Base-by-base conservation (phyloP, 257 asterid species). In the Salvia splendens region DNA sequence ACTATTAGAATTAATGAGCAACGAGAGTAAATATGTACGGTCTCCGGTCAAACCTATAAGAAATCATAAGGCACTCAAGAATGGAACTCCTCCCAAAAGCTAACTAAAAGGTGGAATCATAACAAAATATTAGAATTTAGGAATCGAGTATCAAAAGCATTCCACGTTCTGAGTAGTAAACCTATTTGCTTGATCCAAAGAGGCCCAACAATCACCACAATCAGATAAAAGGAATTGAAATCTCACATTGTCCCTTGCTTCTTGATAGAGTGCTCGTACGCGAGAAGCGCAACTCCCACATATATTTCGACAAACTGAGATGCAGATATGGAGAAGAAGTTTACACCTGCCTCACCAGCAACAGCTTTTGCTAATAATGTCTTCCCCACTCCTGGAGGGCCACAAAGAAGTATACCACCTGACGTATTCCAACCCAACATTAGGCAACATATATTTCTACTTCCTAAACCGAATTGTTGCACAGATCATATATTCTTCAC, bases 331-430 rank as follows among this genome's bases (percentile, higher is more conserved):
- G 99, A 93, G 20, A 17, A 93, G 95, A 93, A 93, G 79, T 88
- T 93, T 71, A 93, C 98, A 41, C 96, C 98, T 67, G 98, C 98
- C 84, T 93, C 97, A 63, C 98, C 97, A 75, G 97, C 98, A 56
- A 93, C 97, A 53, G 98, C 97, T 84, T 93, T 90, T 64, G 98
- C 98, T 70, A 93, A 78, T 66, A 93, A 80, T 49, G 98, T 93
- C 88, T 93, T 93, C 83, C 97, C 98, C 64, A 93, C 98, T 53
- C 98, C 98, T 8, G 98, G 98, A 36, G 98, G 97, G 8, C 98
- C 98, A 85, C 96, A 93, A 64, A 93, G 96, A 72, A 89, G 96
- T 83, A 89, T 93, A 64, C 98, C 97, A 58, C 97, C 98, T 93
- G 89, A 73, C 65, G 60, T 59, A 61, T 64, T 73, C 65, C 75